phyloP scores from a whole-genome alignment of 106 monocot genomes.

The Vanilla planifolia region DNA sequence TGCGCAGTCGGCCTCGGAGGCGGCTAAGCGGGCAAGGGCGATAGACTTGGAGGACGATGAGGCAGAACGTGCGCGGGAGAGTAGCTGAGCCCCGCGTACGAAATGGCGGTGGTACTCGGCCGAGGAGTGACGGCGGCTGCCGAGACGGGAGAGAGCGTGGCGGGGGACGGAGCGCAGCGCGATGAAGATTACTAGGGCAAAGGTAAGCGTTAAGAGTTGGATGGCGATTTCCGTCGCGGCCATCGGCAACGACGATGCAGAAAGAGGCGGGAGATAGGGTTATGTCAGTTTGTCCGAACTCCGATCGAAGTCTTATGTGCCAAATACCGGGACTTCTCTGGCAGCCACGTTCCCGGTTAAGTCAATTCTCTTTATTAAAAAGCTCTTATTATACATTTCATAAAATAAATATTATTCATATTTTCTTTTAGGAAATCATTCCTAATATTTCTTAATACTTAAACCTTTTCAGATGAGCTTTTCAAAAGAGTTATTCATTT shows the following conservation, averaged over 20 bases:
- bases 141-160: slow-evolving; percentile 46
- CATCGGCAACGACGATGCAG: background rate
- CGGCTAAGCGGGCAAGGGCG: slow-evolving; percentile 50
- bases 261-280: too few relatives aligned
- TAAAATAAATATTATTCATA: too few relatives aligned
- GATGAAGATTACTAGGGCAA: slow-evolving; percentile 29
- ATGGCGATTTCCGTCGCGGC: slow-evolving; percentile 7
- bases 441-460: too few relatives aligned
- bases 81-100: slow-evolving; percentile 69
- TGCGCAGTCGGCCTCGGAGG: slow-evolving; percentile 59
- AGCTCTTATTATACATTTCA: too few relatives aligned
- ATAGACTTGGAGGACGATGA: slow-evolving; percentile 11
- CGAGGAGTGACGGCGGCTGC: slow-evolving; percentile 25
- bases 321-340: too few relatives aligned
- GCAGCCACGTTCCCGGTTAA: too few relatives aligned
- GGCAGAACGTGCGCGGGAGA: slow-evolving; percentile 57
- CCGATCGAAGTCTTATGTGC: too few relatives aligned
- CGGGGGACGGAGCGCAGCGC: slow-evolving; percentile 54
- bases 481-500: too few relatives aligned
- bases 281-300: too few relatives aligned
- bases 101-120: slow-evolving; percentile 66
- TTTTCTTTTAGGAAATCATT: too few relatives aligned
- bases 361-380: too few relatives aligned
- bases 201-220: slow-evolving; percentile 33
- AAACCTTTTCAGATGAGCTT: too few relatives aligned